phyloP scores from a whole-genome alignment of 2,329 filamentous ascomycete species.

The Colletotrichum nymphaeae region DNA sequence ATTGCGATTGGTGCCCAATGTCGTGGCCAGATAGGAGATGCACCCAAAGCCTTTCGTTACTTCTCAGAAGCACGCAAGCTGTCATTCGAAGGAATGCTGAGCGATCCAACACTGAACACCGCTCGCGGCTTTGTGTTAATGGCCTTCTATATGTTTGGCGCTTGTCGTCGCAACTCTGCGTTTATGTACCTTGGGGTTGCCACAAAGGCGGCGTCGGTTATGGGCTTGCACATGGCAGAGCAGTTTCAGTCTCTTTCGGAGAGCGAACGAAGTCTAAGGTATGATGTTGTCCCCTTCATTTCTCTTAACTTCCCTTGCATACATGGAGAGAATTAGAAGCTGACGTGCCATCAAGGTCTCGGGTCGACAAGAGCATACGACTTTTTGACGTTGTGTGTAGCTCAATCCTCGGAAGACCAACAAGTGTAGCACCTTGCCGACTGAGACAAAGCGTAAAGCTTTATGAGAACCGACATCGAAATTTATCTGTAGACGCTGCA shows the following conservation, averaged over 20 bases:
- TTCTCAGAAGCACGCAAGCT: slow-evolving; percentile 60
- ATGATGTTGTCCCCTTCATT: not conserved
- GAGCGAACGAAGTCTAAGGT: slow-evolving; percentile 38
- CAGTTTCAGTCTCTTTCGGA: slow-evolving; percentile 41
- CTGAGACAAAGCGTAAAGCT: slow-evolving; percentile 40
- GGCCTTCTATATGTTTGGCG: slow-evolving; percentile 69
- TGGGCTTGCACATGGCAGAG: slow-evolving; percentile 62
- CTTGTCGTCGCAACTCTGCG: slow-evolving; percentile 68
- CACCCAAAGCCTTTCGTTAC: slow-evolving; percentile 44
- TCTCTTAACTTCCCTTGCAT: accelerated
- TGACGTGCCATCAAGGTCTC: slow-evolving; percentile 9
- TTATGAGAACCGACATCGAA: slow-evolving; percentile 39
- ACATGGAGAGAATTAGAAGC: accelerated
- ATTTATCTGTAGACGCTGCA: slow-evolving; percentile 48
- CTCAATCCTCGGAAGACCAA: slow-evolving; percentile 50
- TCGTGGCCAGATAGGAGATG: slow-evolving; percentile 16
- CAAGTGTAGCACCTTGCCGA: slow-evolving; percentile 46
- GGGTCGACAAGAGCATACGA: slow-evolving; percentile 51
- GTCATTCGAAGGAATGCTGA: slow-evolving; percentile 62
- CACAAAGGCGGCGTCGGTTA: slow-evolving; percentile 64
- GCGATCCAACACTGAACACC: slow-evolving; percentile 64
- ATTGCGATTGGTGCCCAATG: slow-evolving; percentile 66
- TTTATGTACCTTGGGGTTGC: slow-evolving; percentile 74
- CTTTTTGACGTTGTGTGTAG: slow-evolving; percentile 52
- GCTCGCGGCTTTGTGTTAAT: slow-evolving; percentile 65